phyloP scores from a whole-genome alignment of 495 filamentous ascomycete species.

The Lasiosphaeriaceae sp. region DNA sequence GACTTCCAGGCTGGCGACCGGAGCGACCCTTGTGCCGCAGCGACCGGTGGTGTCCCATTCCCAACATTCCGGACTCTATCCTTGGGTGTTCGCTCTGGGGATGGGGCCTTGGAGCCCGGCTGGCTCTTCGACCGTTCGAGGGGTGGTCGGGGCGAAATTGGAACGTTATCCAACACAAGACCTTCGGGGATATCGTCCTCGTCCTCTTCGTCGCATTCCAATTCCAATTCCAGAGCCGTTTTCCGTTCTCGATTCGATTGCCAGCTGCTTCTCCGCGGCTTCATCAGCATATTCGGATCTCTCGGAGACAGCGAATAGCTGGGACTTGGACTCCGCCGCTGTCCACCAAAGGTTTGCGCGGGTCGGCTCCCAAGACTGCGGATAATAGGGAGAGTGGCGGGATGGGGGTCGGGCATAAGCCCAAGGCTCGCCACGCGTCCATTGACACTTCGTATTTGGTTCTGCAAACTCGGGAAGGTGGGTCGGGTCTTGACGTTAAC shows the following conservation, averaged over 20 bases:
- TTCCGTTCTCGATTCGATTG: slow-evolving; percentile 66
- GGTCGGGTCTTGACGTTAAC: slow-evolving; percentile 21
- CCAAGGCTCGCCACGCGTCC: slow-evolving; percentile 29
- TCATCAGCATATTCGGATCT: slow-evolving; percentile 43
- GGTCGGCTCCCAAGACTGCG: slow-evolving; percentile 35
- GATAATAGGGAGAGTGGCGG: slow-evolving; percentile 25
- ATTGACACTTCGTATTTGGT: slow-evolving; percentile 26
- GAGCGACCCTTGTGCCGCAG: slow-evolving; percentile 45
- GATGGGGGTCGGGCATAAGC: slow-evolving; percentile 27
- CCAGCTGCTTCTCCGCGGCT: slow-evolving; percentile 62
- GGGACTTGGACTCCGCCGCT: slow-evolving; percentile 39
- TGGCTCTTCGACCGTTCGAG: slow-evolving; percentile 57
- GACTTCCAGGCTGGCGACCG: slow-evolving; percentile 46
- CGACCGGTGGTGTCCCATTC: slow-evolving; percentile 50
- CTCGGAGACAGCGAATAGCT: slow-evolving; percentile 35
- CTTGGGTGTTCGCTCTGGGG: slow-evolving; percentile 54
- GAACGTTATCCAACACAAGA: slow-evolving; percentile 87
- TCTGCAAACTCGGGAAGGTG: slow-evolving; percentile 26
- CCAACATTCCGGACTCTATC: slow-evolving; percentile 49
- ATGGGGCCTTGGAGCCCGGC: slow-evolving; percentile 46
- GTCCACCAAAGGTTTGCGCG: slow-evolving; percentile 23
- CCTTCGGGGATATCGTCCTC: slow-evolving; percentile 85
- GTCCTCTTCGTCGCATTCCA: slow-evolving; percentile 86
- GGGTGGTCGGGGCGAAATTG: slow-evolving; percentile 80
- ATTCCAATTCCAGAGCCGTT: slow-evolving; percentile 72